Evolutionary conservation across 2,329 filamentous ascomycete genomes (phyloP).

Genomic region (Nemania sp.): DNA sequence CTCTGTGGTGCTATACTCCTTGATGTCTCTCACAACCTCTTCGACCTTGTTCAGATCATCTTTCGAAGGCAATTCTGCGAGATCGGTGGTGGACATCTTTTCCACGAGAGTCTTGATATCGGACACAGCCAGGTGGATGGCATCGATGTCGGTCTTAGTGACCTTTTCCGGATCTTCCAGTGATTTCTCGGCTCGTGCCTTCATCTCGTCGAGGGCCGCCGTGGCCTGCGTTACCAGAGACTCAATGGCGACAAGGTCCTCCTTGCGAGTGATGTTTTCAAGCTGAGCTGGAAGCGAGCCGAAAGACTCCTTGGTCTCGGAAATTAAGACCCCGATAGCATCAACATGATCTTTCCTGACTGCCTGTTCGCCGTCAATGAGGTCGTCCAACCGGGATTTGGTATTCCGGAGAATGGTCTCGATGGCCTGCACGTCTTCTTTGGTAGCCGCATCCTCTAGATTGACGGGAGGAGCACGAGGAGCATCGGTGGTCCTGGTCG

Average conservation of each 20-base stretch:
- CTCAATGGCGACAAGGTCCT: conserved; percentile 78
- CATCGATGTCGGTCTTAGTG: conserved; percentile 80
- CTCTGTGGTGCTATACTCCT: conserved; percentile 68
- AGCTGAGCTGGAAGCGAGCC: conserved; percentile 68
- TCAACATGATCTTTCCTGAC: conserved; percentile 70
- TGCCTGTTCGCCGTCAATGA: conserved; percentile 72
- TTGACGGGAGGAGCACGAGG: no score
- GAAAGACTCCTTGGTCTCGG: conserved; percentile 76
- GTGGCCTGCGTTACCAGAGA: conserved; percentile 79
- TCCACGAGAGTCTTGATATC: conserved; percentile 83
- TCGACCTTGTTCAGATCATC: conserved; percentile 73
- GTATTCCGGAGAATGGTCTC: conserved; percentile 89
- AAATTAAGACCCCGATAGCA: conserved; percentile 66
- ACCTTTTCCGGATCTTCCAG: conserved; percentile 66
- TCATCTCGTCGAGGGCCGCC: conserved; percentile 74
- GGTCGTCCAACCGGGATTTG: conserved; percentile 83
- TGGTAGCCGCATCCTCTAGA: conserved; percentile 60
- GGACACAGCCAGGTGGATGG: conserved; percentile 78
- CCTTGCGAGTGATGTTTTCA: conserved; percentile 73
- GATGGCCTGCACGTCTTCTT: conserved; percentile 87
- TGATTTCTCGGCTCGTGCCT: conserved; percentile 58
- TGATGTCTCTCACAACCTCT: conserved; percentile 71
- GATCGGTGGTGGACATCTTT: conserved; percentile 76
- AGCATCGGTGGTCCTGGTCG: conserved; percentile 34
- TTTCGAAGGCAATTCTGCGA: conserved; percentile 73